phyloP scores from a whole-genome alignment of 1,284 basidiomycete genomes.

The Sporisorium scitamineum region DNA sequence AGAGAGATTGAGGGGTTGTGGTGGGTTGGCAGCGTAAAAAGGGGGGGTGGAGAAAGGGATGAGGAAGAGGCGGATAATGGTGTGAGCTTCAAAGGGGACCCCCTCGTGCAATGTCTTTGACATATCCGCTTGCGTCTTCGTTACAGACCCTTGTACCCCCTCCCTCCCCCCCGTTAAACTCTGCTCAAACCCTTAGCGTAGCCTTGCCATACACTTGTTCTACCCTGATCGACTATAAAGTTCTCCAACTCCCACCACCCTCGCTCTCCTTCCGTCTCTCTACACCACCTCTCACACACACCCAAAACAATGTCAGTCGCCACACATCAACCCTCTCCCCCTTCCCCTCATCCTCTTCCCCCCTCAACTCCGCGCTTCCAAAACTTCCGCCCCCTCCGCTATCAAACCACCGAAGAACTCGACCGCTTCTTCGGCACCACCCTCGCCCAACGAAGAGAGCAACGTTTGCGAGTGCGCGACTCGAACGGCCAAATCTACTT shows the following conservation, averaged over 20 bases:
- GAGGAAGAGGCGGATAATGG: too few species aligned
- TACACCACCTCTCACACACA: background rate
- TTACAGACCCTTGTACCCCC: too few species aligned
- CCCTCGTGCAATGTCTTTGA: too few species aligned
- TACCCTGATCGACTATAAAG: too few species aligned
- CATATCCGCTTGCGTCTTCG: too few species aligned
- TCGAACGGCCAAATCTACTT: conserved; percentile 47
- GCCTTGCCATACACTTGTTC: too few species aligned
- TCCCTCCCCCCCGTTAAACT: too few species aligned
- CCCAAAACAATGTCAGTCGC: conserved; percentile 14
- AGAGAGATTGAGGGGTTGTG: too few species aligned
- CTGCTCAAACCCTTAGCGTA: too few species aligned
- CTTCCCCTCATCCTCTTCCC: background rate
- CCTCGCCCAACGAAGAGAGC: conserved; percentile 34
- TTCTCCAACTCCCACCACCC: background rate
- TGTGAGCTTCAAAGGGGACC: too few species aligned
- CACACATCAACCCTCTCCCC: conserved; percentile 10
- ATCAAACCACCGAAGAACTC: conserved; percentile 50
- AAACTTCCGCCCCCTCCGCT: conserved; percentile 51
- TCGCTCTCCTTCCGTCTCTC: background rate
- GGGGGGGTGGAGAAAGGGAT: too few species aligned
- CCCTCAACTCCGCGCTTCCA: conserved; percentile 4
- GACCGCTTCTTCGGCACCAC: conserved; percentile 55
- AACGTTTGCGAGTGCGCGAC: conserved; percentile 40
- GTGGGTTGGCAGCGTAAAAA: too few species aligned